phyloP scores from a whole-genome alignment of 192 early-diverging fungal genomes.

The Coemansia sp. region DNA sequence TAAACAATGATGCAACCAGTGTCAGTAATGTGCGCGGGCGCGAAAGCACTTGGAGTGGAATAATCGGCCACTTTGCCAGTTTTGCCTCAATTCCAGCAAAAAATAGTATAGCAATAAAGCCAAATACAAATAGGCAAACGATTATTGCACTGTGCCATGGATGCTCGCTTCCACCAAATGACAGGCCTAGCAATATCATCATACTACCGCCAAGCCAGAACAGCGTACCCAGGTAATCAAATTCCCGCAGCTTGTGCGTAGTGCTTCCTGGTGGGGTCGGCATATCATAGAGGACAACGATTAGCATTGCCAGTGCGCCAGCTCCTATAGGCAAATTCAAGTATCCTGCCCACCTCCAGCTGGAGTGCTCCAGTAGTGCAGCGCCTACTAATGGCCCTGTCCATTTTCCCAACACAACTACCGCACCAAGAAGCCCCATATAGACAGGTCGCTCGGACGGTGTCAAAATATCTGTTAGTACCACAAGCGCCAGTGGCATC shows the following conservation, averaged over 20 bases:
- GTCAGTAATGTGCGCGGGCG: slow-evolving; percentile 32
- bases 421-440: slow-evolving; percentile 63
- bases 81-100: slow-evolving; percentile 61
- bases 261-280: slow-evolving; percentile 40
- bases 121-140: slow-evolving; percentile 51
- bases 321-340: slow-evolving; percentile 74
- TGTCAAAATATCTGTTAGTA: slow-evolving; percentile 73
- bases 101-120: slow-evolving; percentile 31
- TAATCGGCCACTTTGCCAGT: slow-evolving; percentile 69
- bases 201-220: slow-evolving; percentile 55
- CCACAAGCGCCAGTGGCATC: slow-evolving; percentile 66
- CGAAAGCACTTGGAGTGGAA: slow-evolving; percentile 38
- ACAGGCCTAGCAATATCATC: slow-evolving; percentile 57
- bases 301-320: slow-evolving; percentile 53
- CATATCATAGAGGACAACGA: slow-evolving; percentile 59
- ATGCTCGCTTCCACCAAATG: slow-evolving; percentile 62
- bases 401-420: slow-evolving; percentile 63
- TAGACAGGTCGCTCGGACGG: slow-evolving; percentile 67
- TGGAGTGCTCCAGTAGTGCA: slow-evolving; percentile 58
- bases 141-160: slow-evolving; percentile 56
- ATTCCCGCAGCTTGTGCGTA: slow-evolving; percentile 43
- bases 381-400: slow-evolving; percentile 71
- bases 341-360: slow-evolving; percentile 74
- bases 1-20: slow-evolving; percentile 29
- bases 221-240: slow-evolving; percentile 60